phyloP scores from a whole-genome alignment of 2,329 filamentous ascomycete species.

The Paecilomyces sp. region DNA sequence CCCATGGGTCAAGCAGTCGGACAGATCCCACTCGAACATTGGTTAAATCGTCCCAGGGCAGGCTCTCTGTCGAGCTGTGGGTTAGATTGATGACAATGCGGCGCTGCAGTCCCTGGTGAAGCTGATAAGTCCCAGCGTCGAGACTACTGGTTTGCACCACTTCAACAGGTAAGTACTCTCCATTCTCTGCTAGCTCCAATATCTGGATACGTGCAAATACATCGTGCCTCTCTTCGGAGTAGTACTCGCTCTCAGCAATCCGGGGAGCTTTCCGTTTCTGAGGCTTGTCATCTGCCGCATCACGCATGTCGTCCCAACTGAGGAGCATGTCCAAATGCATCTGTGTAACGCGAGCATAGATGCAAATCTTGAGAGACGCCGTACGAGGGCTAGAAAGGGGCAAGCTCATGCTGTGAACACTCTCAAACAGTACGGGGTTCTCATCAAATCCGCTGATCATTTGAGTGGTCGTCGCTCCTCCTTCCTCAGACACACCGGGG shows the following conservation, averaged over 20 bases:
- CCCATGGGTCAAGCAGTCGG: conserved; percentile 73
- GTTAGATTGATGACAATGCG: conserved; percentile 82
- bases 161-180: conserved; percentile 86
- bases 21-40: conserved; percentile 73
- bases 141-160: conserved; percentile 78
- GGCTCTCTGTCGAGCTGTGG: conserved; percentile 77
- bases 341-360: conserved; percentile 82
- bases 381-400: conserved; percentile 69
- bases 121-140: conserved; percentile 84
- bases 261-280: conserved; percentile 57
- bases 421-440: conserved; percentile 86
- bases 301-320: conserved; percentile 98
- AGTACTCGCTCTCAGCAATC: conserved; percentile 87
- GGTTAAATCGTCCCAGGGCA: conserved; percentile 82
- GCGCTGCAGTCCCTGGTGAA: conserved; percentile 90
- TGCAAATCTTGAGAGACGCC: conserved; percentile 72
- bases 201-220: conserved; percentile 83
- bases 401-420: conserved; percentile 95
- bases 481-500: conserved; percentile 80
- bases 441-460: conserved; percentile 94
- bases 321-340: conserved; percentile 97
- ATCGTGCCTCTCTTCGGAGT: conserved; percentile 87
- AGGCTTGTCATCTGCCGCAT: conserved; percentile 52
- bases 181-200: conserved; percentile 83
- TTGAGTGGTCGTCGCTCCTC: conserved; percentile 87